Evolutionary conservation across 768 basidiomycete species (phyloP).

Genomic region (Nidularia pulvinata): DNA sequence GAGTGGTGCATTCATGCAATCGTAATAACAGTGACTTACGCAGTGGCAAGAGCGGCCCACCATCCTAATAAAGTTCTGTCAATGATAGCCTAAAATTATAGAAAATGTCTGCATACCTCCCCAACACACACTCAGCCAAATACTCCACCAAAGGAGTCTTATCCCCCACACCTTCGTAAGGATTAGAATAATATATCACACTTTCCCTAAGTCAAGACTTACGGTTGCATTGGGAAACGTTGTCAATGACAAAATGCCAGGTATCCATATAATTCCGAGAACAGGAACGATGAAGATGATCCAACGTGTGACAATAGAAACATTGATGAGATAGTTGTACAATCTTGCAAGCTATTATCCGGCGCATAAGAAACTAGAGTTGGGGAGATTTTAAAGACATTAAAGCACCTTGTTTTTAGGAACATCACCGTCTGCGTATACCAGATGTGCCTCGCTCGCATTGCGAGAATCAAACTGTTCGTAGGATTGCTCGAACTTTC

Average conservation of each 20-base stretch:
- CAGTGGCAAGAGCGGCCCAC: conserved; percentile 72
- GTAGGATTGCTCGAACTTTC: conserved; percentile 53
- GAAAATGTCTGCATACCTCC: conserved; percentile 38
- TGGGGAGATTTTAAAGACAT: not conserved
- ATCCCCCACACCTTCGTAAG: conserved; percentile 53
- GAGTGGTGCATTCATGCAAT: not conserved
- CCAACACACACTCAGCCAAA: conserved; percentile 85
- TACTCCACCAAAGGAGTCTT: conserved; percentile 74
- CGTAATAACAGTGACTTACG: conserved; percentile 40
- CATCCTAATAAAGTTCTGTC: conserved; percentile 45
- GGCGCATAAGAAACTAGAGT: not conserved
- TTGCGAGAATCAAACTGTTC: conserved; percentile 58
- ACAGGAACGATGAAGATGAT: conserved; percentile 77
- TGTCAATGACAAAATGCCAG: conserved; percentile 67
- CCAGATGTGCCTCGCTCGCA: conserved; percentile 48
- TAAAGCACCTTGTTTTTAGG: conserved; percentile 53
- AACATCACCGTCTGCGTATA: conserved; percentile 61
- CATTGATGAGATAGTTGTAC: conserved; percentile 75
- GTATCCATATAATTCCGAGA: conserved; percentile 67
- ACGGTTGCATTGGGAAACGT: conserved; percentile 48
- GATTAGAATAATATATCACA: not conserved
- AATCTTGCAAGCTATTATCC: conserved; percentile 49
- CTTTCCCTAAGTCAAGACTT: conserved; percentile 16
- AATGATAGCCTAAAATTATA: too few relatives aligned
- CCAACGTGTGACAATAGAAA: conserved; percentile 82